Evolutionary conservation across 225 moss, liverwort and hornwort genomes (phyloP), one percentile per base, ranked within the genome.

Genomic region (Takakia lepidozioides): DNA sequence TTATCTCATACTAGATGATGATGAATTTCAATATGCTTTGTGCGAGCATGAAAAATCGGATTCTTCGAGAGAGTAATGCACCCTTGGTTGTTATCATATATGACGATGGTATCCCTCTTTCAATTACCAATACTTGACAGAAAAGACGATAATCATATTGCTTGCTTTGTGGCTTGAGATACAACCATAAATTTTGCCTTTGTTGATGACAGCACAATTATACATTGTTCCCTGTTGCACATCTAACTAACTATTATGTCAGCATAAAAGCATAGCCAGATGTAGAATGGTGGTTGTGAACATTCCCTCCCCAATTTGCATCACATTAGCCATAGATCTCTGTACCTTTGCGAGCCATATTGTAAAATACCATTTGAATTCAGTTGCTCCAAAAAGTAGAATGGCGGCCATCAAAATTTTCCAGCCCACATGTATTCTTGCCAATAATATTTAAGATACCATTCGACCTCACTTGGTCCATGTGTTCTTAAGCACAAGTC

Each of bases 21-120:
- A 21, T 25, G 46, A 25, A 46, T 25, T 46, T 3, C 8, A 21
- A 46, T 46, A 46, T 46, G 46, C 46, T 46, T 46, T 46, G 19
- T 46, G 22, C 46, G 13, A 21, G 46, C 20, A 25, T 46, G 16
- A 46, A 46, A 46, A 13, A 25, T 21, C 13, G 19, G 22, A 21
- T 46, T 46, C 21, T 46, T 18, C 19, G 46, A 21, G 11, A 46
- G 19, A 25, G 21, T n/a, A n/a, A 46, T 46, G 46, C 19, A 21
- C 15, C 46, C 15, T 46, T 46, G 46, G 19, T 46, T 46, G 25
- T 46, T 19, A 46, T 46, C 25, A 25, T 21, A 21, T 46, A 46
- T 46, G 19, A 3, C 25, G 14, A 25, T 46, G 21, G 46, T 1
- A 11, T 46, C 20, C 21, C 11, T 22, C 1, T 16, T 11, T 25